Base-by-base conservation (phyloP, 805 yeast genomes). In the Candida xiaguanensis region DNA sequence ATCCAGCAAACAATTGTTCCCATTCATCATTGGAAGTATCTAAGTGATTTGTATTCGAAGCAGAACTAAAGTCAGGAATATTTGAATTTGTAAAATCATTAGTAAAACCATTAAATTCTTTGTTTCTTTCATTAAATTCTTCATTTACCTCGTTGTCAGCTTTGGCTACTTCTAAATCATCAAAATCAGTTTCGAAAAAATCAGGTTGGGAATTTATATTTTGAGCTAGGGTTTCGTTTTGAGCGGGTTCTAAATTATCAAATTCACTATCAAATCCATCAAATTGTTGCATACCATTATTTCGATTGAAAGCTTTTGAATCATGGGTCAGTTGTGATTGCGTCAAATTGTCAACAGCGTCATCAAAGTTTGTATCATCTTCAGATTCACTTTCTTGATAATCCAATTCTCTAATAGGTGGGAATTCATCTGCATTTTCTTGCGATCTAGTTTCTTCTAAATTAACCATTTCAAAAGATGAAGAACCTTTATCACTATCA, bases 1-100 rank as follows among this genome's bases (percentile, higher is more conserved):
- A 85, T 0, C 95, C 95, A 3, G 95, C 91, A 65, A 89, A 89
- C 18, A 89, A 74, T 63, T 87, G 90, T 53, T 89, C 96, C 97
- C 97, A 89, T 58, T 89, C 97, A 52, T 87, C 95, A 38, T 70
- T 74, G 22, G 64, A 43, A 53, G 25, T 24, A 8, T 25, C 30
- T 12, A 14, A 11, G n/a, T 8, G 12, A 11, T 7, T 17, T 16
- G 26, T 5, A 29, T 52, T 25, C 14, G 20, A 29, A 16, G 35
- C 12, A 24, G 58, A 64, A 2, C 68, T 63, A 5, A 73, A 70
- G 23, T 70, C 70, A 34, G 67, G 70, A 39, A 43, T 40, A 34
- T 41, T 26, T 35, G 42, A 48, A 44, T 19, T 42, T 46, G 58
- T 61, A 42, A 64, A 64, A 8, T 55, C 63, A 30, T 58, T 51